Evolutionary conservation across 1,139 yeast genomes (phyloP), one percentile per base, ranked within the genome.

Genomic region (Pichia sp.): DNA sequence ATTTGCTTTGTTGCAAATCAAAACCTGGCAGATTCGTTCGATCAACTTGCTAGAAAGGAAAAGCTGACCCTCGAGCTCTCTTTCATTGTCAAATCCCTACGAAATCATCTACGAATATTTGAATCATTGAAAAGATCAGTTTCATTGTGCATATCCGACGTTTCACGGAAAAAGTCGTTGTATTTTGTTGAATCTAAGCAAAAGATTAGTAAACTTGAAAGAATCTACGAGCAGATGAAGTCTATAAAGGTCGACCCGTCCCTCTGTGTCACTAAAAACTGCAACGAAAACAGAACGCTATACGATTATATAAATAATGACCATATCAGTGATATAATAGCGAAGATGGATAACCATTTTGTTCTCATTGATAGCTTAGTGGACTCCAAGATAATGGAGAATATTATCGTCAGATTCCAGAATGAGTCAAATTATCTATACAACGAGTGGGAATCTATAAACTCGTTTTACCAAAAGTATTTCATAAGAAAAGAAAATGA

Each of bases 1-100:
- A 57, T 71, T 1, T 75, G 79, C 47, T 69, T 66, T 46, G 67
- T 65, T 38, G 74, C 76, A 8, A 70, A 71, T 53, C 26, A 40
- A 13, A 49, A 49, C 29, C 13, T 49, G 32, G 11, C 38, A 6
- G 40, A 42, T 4, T 42, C 47, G 1, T 49, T 13, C 36, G 29
- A 8, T 1, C n/a, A 15, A 7, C n/a, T 50, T 4, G 42, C 34
- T 4, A 13, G 23, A 8, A 40, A 40, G 8, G 50, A 47, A 23
- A 47, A 47, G 16, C 16, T 47, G 8, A 32, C 44, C 2, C n/a
- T 40, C 10, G 38, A 40, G 11, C 32, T 47, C 4, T 19, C 45
- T 4, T 47, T 23, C n/a, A 40, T 47, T 23, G 38, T 47, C 15
- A 40, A 26, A 29, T 47, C 50, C 13, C 42, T 47, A 8, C 41